Conservation (phyloP, 1,139 yeast genomes). For the Geotrichum macrosporum region DNA sequence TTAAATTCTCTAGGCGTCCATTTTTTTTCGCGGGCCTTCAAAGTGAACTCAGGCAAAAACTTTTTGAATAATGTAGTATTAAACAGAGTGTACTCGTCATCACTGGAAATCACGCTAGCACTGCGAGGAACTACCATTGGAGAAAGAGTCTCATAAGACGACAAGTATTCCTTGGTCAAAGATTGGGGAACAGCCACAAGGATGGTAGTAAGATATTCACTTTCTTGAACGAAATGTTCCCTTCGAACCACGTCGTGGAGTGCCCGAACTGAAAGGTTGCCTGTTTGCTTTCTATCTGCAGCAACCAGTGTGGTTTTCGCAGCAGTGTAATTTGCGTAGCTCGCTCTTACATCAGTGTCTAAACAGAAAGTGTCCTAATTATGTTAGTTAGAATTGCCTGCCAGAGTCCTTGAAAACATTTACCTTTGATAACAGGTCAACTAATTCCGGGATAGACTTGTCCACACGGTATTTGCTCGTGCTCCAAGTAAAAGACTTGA, state of each 20-base stretch:
- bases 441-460: slow-evolving; percentile 72
- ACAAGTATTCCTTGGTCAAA: slow-evolving; percentile 55
- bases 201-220: slow-evolving; percentile 80
- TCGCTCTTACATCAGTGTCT: slow-evolving; percentile 73
- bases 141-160: slow-evolving; percentile 68
- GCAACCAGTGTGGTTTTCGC: slow-evolving; percentile 82
- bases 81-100: slow-evolving; percentile 67
- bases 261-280: slow-evolving; percentile 87
- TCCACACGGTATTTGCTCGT: slow-evolving; percentile 79
- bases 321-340: slow-evolving; percentile 65
- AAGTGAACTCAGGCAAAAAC: slow-evolving; percentile 62
- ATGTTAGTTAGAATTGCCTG: neutral
- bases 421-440: slow-evolving; percentile 54
- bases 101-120: slow-evolving; percentile 65
- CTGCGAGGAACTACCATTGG: slow-evolving; percentile 89
- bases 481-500: slow-evolving; percentile 82
- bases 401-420: neutral
- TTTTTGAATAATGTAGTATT: slow-evolving; percentile 83
- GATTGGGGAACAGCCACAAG: slow-evolving; percentile 81
- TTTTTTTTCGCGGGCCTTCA: slow-evolving; percentile 74
- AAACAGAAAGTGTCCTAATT: slow-evolving; percentile 64
- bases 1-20: slow-evolving; percentile 93
- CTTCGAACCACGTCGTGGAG: slow-evolving; percentile 84
- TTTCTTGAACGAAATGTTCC: slow-evolving; percentile 74
- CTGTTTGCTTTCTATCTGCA: slow-evolving; percentile 88